Evolutionary conservation across 768 basidiomycete species (phyloP).

Genomic region (Auricularia auricula-judae): DNA sequence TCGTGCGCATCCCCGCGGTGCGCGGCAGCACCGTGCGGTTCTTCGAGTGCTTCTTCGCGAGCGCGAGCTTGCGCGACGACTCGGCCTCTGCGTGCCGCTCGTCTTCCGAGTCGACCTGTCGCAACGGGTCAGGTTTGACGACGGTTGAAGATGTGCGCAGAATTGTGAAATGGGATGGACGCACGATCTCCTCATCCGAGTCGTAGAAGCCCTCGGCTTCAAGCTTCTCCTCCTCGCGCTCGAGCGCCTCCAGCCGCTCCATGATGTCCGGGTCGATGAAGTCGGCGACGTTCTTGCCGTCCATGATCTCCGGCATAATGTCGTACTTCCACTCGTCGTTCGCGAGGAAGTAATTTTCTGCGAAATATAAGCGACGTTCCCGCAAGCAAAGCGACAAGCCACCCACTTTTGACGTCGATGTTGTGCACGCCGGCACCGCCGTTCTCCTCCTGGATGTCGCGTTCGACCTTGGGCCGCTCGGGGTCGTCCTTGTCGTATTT

Average conservation of each 20-base stretch:
- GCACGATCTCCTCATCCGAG: constrained; percentile 74
- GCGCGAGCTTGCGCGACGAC: constrained; percentile 50
- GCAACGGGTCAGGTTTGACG: background rate
- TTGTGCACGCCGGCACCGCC: constrained; percentile 89
- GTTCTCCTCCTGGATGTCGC: constrained; percentile 75
- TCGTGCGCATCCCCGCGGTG: constrained; percentile 50
- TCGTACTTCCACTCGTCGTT: constrained; percentile 95
- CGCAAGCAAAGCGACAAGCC: background rate
- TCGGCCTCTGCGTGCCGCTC: constrained; percentile 62
- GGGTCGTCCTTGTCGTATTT: constrained; percentile 87
- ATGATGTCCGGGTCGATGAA: constrained; percentile 97
- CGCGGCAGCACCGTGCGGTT: constrained; percentile 73
- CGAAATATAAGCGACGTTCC: constrained; percentile 2
- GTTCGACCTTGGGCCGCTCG: constrained; percentile 57
- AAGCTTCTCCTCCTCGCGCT: constrained; percentile 92
- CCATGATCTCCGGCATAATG: constrained; percentile 94
- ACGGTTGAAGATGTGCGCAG: no score
- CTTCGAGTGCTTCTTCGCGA: constrained; percentile 57
- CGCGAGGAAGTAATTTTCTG: constrained; percentile 84
- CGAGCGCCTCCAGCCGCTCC: constrained; percentile 93
- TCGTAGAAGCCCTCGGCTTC: constrained; percentile 94
- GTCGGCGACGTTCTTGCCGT: constrained; percentile 98
- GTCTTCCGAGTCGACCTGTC: constrained; percentile 39
- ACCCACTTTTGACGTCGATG: constrained; percentile 79
- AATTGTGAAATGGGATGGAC: constrained; percentile 10